These are phyloP conservation scores for Arxiozyma bovina DNA, from an alignment of 1,139 yeast genomes.

Conservation along the genomic window DNA sequence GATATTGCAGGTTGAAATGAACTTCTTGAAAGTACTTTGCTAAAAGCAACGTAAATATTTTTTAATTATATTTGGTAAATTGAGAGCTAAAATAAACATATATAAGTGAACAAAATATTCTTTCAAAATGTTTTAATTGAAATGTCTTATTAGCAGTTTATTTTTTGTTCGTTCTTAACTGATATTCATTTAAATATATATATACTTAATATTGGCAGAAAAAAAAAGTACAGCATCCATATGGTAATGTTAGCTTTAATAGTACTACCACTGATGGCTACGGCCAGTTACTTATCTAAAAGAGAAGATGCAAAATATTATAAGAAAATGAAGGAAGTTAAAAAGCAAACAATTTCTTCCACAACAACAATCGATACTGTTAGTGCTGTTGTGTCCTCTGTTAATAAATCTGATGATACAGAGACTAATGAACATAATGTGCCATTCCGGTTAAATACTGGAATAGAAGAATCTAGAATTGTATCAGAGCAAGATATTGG, in stretches of 20 bases:
- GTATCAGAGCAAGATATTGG: background rate
- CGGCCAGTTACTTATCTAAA: slow-evolving; percentile 1
- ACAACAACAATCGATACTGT: background rate
- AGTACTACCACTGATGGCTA: background rate
- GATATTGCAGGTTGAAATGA: background rate
- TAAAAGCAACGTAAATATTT: too few species aligned
- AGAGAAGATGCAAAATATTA: background rate
- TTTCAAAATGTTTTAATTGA: too few species aligned
- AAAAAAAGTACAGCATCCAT: background rate
- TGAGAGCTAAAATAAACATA: background rate
- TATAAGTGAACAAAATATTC: background rate
- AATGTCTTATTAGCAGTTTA: background rate
- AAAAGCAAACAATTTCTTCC: background rate
- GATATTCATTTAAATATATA: too few species aligned
- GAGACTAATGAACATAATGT: background rate
- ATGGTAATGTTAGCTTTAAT: background rate
- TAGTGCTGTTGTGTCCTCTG: background rate
- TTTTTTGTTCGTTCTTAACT: too few species aligned
- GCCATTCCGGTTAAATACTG: background rate
- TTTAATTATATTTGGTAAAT: too few species aligned
- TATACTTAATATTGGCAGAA: background rate
- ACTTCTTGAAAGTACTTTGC: background rate
- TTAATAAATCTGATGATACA: background rate
- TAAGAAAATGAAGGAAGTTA: background rate
- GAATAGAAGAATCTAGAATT: background rate